phyloP scores from a whole-genome alignment of 2,329 filamentous ascomycete genomes.

The Neonectria magnoliae region DNA sequence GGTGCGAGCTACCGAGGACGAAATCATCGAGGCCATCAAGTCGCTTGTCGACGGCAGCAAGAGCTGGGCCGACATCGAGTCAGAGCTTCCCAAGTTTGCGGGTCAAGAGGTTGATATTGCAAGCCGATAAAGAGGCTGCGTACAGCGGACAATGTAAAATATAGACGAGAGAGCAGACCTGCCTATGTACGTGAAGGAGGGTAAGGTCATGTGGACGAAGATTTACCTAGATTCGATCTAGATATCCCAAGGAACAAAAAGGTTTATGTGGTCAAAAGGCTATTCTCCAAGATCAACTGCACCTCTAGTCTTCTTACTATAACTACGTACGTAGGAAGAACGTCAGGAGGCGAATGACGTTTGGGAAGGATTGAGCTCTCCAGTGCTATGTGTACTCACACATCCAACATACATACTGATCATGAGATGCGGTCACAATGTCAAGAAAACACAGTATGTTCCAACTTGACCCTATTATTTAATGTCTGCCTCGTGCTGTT shows the following conservation, averaged over 20 bases:
- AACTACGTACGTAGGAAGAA: not conserved
- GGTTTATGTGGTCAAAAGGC: constrained; percentile 13
- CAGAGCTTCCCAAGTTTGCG: constrained; percentile 85
- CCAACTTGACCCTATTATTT: not conserved
- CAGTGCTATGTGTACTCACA: too few species aligned
- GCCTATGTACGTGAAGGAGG: constrained; percentile 7
- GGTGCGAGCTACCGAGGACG: constrained; percentile 83
- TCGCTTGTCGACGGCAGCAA: constrained; percentile 61
- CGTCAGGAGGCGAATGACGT: not conserved
- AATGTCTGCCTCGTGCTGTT: not conserved
- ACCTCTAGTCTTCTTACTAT: not conserved
- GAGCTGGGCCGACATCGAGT: constrained; percentile 74
- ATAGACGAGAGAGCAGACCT: constrained; percentile 29
- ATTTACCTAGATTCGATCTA: constrained; percentile 25
- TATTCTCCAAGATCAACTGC: not conserved
- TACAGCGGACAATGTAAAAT: constrained; percentile 35
- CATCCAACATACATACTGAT: not conserved
- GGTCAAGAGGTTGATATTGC: constrained; percentile 71
- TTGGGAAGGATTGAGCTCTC: not conserved
- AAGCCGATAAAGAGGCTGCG: constrained; percentile 42
- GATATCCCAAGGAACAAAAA: constrained; percentile 21
- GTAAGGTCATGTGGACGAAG: constrained; percentile 21
- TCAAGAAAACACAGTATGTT: not conserved
- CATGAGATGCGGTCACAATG: not conserved
- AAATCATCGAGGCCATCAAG: constrained; percentile 80